Evolutionary conservation across 371 early-diverging fungal species (phyloP).

Genomic region (Actinomucor elegans): DNA sequence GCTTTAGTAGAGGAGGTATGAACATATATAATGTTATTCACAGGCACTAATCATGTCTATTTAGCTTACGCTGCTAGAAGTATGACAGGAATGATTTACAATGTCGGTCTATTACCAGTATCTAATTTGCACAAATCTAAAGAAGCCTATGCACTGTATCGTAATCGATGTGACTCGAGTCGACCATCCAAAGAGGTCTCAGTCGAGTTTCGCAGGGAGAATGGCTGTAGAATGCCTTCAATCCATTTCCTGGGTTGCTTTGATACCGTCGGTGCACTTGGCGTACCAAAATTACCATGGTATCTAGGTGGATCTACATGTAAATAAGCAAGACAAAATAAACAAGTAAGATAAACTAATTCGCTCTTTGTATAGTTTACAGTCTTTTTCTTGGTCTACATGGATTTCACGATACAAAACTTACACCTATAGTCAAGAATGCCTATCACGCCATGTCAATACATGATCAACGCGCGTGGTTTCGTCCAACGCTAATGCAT

Average conservation of each 20-base stretch:
- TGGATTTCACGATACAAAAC: slow-evolving; percentile 35
- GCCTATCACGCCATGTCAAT: slow-evolving; percentile 43
- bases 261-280: slow-evolving; percentile 42
- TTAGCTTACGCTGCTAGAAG: slow-evolving; percentile 42
- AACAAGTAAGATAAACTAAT: not conserved
- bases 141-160: slow-evolving; percentile 30
- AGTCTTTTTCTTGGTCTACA: slow-evolving; percentile 26
- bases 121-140: slow-evolving; percentile 4
- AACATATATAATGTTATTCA: not conserved
- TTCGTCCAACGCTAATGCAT: slow-evolving; percentile 31
- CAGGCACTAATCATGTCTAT: too few species aligned
- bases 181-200: slow-evolving; percentile 9
- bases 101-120: slow-evolving; percentile 35
- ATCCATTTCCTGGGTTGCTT: slow-evolving; percentile 41
- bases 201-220: slow-evolving; percentile 17
- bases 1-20: slow-evolving; percentile 42
- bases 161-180: slow-evolving; percentile 4
- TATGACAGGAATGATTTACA: slow-evolving; percentile 39
- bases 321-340: slow-evolving; percentile 4
- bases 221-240: slow-evolving; percentile 20
- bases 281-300: slow-evolving; percentile 41
- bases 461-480: slow-evolving; percentile 46
- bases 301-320: slow-evolving; percentile 38
- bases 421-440: slow-evolving; percentile 28
- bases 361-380: slow-evolving; percentile 14